These are phyloP conservation scores for Trametes cingulata DNA, from an alignment of 768 basidiomycete genomes.

Conservation along the genomic window DNA sequence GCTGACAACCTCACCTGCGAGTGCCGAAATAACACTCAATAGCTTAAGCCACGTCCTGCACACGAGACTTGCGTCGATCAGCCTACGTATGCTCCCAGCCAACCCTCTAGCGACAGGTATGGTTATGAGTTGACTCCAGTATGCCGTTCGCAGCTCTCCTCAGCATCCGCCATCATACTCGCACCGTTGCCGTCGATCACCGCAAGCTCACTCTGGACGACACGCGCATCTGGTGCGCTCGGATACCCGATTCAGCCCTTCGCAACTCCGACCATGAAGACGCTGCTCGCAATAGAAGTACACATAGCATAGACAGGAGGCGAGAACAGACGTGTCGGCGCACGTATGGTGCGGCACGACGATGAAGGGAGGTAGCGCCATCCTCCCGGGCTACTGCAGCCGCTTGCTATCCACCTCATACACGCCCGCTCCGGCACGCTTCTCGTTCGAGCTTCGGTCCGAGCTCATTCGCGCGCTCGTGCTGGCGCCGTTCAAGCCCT, in stretches of 20 bases:
- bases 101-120: too few species aligned
- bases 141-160: too few species aligned
- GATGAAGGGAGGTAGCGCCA: neutral
- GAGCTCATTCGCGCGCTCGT: neutral
- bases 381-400: neutral
- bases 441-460: slow-evolving; percentile 4
- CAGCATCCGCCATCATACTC: too few species aligned
- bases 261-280: neutral
- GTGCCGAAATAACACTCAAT: too few species aligned
- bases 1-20: too few species aligned
- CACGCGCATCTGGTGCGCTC: slow-evolving; percentile 1
- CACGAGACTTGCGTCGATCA: too few species aligned
- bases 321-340: too few species aligned
- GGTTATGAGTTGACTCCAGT: too few species aligned
- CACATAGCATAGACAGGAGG: neutral
- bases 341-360: too few species aligned
- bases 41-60: too few species aligned
- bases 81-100: too few species aligned
- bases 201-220: neutral
- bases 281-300: neutral
- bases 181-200: neutral
- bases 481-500: slow-evolving; percentile 16
- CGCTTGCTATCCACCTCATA: slow-evolving; percentile 17
- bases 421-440: neutral
- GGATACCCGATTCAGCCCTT: neutral